phyloP scores from a whole-genome alignment of 495 filamentous ascomycete species.

The Aspergillus incahuasiensis region DNA sequence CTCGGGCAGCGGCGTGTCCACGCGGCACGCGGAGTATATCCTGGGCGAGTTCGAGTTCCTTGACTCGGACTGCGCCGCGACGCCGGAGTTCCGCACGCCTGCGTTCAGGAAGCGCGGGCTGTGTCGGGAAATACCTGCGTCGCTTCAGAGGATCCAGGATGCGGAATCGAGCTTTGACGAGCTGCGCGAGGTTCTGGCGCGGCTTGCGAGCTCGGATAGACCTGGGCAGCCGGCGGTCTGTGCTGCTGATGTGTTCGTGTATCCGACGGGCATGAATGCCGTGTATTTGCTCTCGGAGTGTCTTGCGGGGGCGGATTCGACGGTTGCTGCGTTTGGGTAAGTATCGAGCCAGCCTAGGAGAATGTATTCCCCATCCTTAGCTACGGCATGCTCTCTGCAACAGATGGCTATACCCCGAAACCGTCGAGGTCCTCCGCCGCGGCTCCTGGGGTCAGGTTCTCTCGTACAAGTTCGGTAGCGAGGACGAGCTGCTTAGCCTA shows the following conservation, averaged over 20 bases:
- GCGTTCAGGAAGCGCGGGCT: not conserved
- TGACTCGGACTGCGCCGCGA: not conserved
- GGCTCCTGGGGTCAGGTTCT: not conserved
- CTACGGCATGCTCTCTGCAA: no score
- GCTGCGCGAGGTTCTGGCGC: not conserved
- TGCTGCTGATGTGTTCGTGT: not conserved
- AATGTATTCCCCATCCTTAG: no score
- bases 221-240: not conserved
- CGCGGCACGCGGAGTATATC: not conserved
- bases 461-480: not conserved
- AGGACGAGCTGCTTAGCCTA: not conserved
- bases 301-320: not conserved
- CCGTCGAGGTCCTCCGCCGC: not conserved
- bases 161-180: not conserved
- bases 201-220: no score
- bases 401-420: not conserved
- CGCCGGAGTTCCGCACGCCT: not conserved
- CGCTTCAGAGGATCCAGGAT: not conserved
- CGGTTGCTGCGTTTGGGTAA: not conserved
- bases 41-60: not conserved
- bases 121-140: not conserved
- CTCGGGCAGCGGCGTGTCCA: not conserved
- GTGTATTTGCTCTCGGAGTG: not conserved
- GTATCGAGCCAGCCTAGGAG: not conserved
- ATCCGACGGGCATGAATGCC: conserved; percentile 1